phyloP scores from a whole-genome alignment of 2,329 filamentous ascomycete genomes.

The Fonsecaea erecta region DNA sequence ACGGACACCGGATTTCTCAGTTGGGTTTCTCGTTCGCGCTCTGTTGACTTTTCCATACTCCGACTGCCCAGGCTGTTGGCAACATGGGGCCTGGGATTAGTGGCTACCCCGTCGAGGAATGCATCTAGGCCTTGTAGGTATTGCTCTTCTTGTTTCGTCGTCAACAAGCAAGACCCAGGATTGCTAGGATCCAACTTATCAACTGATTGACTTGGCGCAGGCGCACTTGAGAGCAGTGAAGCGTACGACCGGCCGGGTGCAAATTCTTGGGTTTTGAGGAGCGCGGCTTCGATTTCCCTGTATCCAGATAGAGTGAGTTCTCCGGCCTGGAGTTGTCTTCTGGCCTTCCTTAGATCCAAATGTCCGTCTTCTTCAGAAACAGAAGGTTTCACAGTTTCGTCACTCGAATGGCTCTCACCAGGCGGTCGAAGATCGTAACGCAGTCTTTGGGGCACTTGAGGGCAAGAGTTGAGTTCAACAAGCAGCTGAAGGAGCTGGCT shows the following conservation, averaged over 20 bases:
- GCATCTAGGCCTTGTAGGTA: constrained; percentile 51
- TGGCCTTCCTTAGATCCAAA: constrained; percentile 47
- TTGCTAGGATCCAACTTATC: constrained; percentile 19
- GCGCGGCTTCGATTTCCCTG: constrained; percentile 45
- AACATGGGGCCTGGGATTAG: constrained; percentile 42
- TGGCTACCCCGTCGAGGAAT: constrained; percentile 26
- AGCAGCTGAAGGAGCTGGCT: constrained; percentile 89
- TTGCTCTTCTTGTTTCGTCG: constrained; percentile 50
- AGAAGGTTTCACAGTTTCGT: constrained; percentile 39
- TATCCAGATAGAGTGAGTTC: constrained; percentile 45
- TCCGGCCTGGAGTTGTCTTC: constrained; percentile 44
- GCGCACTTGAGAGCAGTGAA: constrained; percentile 19
- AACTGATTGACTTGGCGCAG: not conserved
- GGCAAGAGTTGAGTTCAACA: constrained; percentile 83
- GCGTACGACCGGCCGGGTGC: constrained; percentile 43
- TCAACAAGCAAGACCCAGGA: constrained; percentile 46
- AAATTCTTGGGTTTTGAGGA: constrained; percentile 48
- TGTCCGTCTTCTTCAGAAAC: constrained; percentile 32
- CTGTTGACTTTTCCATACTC: constrained; percentile 54
- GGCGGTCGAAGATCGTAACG: constrained; percentile 70
- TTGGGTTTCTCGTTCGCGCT: constrained; percentile 60
- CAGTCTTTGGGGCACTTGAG: constrained; percentile 74
- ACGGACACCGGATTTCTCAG: constrained; percentile 85
- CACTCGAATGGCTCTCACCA: constrained; percentile 53
- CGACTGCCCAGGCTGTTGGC: constrained; percentile 49